A percentile compares a stretch with the other conserved stretches of the same genome.
These are phyloP conservation scores for Verticillium klebahnii DNA, from an alignment of 2,329 filamentous ascomycete species.

Conservation along the genomic window DNA sequence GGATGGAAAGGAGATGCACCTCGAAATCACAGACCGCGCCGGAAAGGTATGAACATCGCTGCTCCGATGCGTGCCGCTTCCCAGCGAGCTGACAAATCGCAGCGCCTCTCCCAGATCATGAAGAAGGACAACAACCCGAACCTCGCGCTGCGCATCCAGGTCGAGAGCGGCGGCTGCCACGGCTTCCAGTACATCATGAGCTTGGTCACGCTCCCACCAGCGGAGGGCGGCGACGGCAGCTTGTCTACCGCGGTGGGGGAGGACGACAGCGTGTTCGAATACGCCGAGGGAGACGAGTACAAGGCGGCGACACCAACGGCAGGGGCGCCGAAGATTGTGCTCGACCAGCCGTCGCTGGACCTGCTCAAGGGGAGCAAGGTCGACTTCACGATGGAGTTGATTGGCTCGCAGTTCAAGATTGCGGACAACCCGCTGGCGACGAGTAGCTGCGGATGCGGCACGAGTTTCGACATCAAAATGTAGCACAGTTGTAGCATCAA, in stretches of 20 bases:
- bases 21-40: conserved; percentile 81
- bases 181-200: conserved; percentile 98
- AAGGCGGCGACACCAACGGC: conserved; percentile 24
- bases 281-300: conserved; percentile 31
- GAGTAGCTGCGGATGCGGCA: conserved; percentile 95
- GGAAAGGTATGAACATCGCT: conserved; percentile 54
- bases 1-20: conserved; percentile 74
- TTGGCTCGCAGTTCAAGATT: conserved; percentile 87
- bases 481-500: conserved; percentile 21
- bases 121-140: conserved; percentile 66
- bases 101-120: conserved; percentile 77
- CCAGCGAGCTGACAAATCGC: conserved; percentile 4
- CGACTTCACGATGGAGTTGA: conserved; percentile 94
- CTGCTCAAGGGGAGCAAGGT: conserved; percentile 90
- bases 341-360: conserved; percentile 84
- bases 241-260: conserved; percentile 43
- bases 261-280: conserved; percentile 87
- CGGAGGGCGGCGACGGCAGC: conserved; percentile 21
- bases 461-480: conserved; percentile 90
- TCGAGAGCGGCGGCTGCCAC: conserved; percentile 92
- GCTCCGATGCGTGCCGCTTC: background rate
- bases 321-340: conserved; percentile 68
- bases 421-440: conserved; percentile 87
- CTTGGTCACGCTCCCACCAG: conserved; percentile 58
- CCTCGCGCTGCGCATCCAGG: conserved; percentile 83